Conservation (phyloP, 352 stramenopile genomes). For the Pythium volutum region DNA sequence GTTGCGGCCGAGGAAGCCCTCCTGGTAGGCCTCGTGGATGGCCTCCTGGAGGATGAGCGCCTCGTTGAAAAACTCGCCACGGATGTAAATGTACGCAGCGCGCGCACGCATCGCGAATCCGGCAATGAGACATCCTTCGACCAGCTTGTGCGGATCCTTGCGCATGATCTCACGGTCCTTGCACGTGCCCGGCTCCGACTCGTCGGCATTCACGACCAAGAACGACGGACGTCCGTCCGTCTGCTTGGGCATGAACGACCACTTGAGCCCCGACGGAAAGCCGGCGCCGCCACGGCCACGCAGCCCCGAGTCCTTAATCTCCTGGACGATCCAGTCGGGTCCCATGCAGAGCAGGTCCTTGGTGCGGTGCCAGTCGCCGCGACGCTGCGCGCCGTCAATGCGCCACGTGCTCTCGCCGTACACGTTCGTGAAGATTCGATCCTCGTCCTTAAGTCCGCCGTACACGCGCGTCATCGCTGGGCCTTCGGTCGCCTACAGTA, state of each 20-base stretch:
- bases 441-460: conserved; percentile 96
- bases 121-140: conserved; percentile 97
- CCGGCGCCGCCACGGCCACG: conserved; percentile 97
- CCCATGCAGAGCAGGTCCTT: conserved; percentile 99
- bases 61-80: conserved; percentile 99
- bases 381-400: conserved; percentile 84
- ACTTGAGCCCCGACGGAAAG: conserved; percentile 99
- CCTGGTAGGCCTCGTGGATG: conserved; percentile 98
- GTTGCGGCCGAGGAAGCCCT: conserved; percentile 96
- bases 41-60: conserved; percentile 97
- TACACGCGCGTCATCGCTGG: conserved; percentile 85
- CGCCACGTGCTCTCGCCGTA: conserved; percentile 96
- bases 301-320: conserved; percentile 99
- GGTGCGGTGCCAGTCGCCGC: conserved; percentile 96
- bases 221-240: conserved; percentile 98
- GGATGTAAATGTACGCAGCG: conserved; percentile 99
- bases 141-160: conserved; percentile 99
- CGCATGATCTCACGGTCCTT: conserved; percentile 99
- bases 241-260: conserved; percentile 99
- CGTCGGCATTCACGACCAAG: conserved; percentile 99
- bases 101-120: conserved; percentile 98
- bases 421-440: conserved; percentile 99
- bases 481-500: conserved; percentile 35
- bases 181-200: conserved; percentile 98
- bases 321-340: conserved; percentile 99